A percentile compares a stretch with the other conserved stretches of the same genome.
Conservation (phyloP, 176 grass and related monocot genomes). For the Tuctoria greenei region DNA sequence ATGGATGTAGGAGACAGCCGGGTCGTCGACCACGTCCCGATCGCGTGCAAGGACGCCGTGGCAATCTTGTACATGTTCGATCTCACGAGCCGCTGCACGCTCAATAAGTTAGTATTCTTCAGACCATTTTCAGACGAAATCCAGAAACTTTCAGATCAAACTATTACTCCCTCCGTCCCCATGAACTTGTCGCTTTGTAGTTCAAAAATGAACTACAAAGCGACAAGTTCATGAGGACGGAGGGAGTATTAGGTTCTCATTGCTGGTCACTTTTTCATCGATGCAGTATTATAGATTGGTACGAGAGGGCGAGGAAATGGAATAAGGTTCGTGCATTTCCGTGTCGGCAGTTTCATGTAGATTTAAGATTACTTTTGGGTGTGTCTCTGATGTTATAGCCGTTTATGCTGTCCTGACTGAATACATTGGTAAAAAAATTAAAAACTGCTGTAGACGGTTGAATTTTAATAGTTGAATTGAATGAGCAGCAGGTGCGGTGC, state of each 20-base stretch:
- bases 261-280: conserved; percentile 9
- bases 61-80: conserved; percentile 97
- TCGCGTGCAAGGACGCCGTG: conserved; percentile 94
- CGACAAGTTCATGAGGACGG: too few relatives aligned
- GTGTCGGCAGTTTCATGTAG: not conserved
- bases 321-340: conserved; percentile 71
- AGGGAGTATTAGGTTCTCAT: too few relatives aligned
- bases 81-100: conserved; percentile 85
- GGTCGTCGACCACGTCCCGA: conserved; percentile 67
- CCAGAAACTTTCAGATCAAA: not conserved
- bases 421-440: not conserved
- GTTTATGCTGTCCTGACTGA: not conserved
- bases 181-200: too few relatives aligned
- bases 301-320: conserved; percentile 87
- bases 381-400: not conserved
- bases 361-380: conserved; percentile 8
- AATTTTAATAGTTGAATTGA: not conserved
- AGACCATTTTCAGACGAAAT: not conserved
- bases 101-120: conserved; percentile 73
- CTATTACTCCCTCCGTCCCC: too few relatives aligned
- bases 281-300: conserved; percentile 77
- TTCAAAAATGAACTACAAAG: too few relatives aligned
- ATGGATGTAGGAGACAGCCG: conserved; percentile 61
- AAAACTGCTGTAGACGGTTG: conserved; percentile 4
- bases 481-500: not conserved